Evolutionary conservation across 2,329 filamentous ascomycete genomes (phyloP).

Genomic region (Fusarium euwallaceae): DNA sequence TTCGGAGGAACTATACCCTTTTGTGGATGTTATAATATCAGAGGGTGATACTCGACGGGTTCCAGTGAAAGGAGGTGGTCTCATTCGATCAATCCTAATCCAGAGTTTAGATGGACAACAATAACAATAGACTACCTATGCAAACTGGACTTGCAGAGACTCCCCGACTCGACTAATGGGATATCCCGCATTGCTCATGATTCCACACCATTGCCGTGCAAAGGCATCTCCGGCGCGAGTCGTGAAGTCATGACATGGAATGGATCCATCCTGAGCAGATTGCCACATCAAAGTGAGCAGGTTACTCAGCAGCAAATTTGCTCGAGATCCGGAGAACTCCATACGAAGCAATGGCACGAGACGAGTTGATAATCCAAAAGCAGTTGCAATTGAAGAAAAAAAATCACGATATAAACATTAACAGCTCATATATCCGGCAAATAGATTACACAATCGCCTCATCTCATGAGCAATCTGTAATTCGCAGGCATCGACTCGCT

Average conservation of each 20-base stretch:
- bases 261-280: neutral
- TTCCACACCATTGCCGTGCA: conserved; percentile 15
- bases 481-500: conserved; percentile 33
- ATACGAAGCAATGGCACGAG: neutral
- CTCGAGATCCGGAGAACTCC: neutral
- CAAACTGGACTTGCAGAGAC: neutral
- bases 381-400: neutral
- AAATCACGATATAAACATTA: neutral
- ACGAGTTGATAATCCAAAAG: neutral
- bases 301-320: neutral
- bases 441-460: neutral
- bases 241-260: conserved; percentile 19
- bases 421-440: neutral
- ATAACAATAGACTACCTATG: neutral
- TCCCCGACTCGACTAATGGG: neutral
- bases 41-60: conserved; percentile 44
- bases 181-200: neutral
- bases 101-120: neutral
- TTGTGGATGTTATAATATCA: conserved; percentile 40
- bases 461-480: conserved; percentile 6
- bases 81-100: conserved; percentile 59
- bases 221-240: neutral
- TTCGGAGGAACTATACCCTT: conserved; percentile 43
- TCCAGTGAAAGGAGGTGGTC: conserved; percentile 61
- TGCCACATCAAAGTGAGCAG: conserved; percentile 18